A percentile compares a stretch with the other conserved stretches of the same genome.
phyloP scores from a whole-genome alignment of 2,329 filamentous ascomycete genomes.

The Colletotrichum noveboracense region DNA sequence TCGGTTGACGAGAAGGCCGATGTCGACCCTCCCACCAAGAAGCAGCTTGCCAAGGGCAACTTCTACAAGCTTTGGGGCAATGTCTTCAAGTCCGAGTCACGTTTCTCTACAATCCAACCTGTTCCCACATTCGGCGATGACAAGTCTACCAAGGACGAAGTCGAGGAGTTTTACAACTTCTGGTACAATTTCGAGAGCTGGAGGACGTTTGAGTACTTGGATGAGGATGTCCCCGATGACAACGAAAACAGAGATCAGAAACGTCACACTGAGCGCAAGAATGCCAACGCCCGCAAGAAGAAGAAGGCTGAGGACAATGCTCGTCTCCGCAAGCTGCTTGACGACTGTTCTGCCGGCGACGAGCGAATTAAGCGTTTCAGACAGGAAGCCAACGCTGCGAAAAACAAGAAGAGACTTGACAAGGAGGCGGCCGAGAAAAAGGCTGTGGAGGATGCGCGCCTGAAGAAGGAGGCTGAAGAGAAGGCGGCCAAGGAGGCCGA shows the following conservation, averaged over 20 bases:
- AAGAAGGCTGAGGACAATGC: constrained; percentile 98
- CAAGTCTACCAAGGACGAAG: constrained; percentile 84
- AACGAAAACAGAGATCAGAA: constrained; percentile 99
- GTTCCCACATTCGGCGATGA: constrained; percentile 87
- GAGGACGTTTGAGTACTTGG: constrained; percentile 96
- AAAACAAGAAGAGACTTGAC: constrained; percentile 94
- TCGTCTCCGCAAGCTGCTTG: constrained; percentile 87
- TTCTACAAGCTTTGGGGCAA: constrained; percentile 95
- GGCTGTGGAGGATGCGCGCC: constrained; percentile 82
- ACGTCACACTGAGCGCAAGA: constrained; percentile 97
- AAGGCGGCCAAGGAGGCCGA: constrained; percentile 83
- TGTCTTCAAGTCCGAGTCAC: constrained; percentile 89
- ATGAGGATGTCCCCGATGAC: constrained; percentile 98
- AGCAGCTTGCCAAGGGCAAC: constrained; percentile 77
- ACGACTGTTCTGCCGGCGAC: constrained; percentile 82
- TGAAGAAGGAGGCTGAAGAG: constrained; percentile 84
- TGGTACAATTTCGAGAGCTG: constrained; percentile 99
- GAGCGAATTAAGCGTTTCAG: constrained; percentile 98
- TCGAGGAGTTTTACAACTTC: constrained; percentile 98
- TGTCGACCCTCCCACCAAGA: constrained; percentile 91
- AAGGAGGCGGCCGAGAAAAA: constrained; percentile 92
- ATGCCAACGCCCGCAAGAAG: constrained; percentile 96
- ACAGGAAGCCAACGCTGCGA: constrained; percentile 87
- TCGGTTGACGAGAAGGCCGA: constrained; percentile 95
- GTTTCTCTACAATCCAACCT: constrained; percentile 90